Evolutionary conservation across 2,329 filamentous ascomycete species (phyloP), one percentile per base, ranked within the genome.

Genomic region (Ophiostoma sp.): DNA sequence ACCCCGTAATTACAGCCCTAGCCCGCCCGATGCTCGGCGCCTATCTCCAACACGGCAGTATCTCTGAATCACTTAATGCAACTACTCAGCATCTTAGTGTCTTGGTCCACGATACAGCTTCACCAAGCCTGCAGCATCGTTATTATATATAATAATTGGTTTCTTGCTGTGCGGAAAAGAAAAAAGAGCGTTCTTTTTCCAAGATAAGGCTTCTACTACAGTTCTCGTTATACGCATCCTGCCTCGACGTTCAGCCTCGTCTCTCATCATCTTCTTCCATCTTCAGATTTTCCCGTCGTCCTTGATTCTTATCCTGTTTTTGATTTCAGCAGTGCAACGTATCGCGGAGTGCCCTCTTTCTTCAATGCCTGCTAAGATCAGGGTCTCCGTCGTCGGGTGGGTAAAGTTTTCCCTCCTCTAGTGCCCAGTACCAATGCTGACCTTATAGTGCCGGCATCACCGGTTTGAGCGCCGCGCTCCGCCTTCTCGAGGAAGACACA

Each of bases 361-460:
- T 27, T 8, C 63, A 65, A 68, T 68, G 67, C 42, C 67, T 36
- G 49, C 44, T 36, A 68, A 47, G n/a, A 45, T 65, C 42, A 68
- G 60, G 27, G 44, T 69, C 6, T 67, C 66, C 12, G 69, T 72
- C 49, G 67, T 72, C 27, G 71, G 71, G 71, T 72, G 62, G 0
- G 71, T 66, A 1, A 42, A 27, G 27, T 27, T 27, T 27, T 27
- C 27, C 27, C 27, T 27, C 27, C 27, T 27, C 27, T 27, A 27
- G 27, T 27, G 27, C 27, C 27, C 27, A 27, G 27, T 27, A 27
- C 27, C 27, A 27, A 2, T 27, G 11, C 63, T 45, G 8, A 12
- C 18, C 36, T 1, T 11, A 27, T 69, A 85, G 84, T 65, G 83
- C 83, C 72, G 84, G 84, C 27, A 79, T 86, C 47, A 82, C 81